Percentiles rank a stretch among this genome's conserved stretches.
phyloP scores from a whole-genome alignment of 371 early-diverging fungal genomes.

The Actinomucor elegans region DNA sequence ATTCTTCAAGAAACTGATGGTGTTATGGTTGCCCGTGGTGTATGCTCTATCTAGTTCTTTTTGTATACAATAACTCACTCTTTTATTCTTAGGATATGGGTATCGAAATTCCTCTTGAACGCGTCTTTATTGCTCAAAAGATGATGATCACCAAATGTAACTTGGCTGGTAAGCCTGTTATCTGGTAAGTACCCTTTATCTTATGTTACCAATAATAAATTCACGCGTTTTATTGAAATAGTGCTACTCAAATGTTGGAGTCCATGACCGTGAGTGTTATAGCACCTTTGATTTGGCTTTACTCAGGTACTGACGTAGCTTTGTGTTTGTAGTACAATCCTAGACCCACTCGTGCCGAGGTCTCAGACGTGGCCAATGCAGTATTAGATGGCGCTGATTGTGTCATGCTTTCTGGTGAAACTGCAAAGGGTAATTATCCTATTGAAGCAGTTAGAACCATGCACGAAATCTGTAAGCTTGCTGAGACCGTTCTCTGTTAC shows the following conservation, averaged over 20 bases:
- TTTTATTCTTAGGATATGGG: slow-evolving; percentile 77
- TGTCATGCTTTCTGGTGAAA: slow-evolving; percentile 99
- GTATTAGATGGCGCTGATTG: slow-evolving; percentile 96
- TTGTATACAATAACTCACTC: too few species aligned
- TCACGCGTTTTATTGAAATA: slow-evolving; percentile 4
- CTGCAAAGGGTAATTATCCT: slow-evolving; percentile 91
- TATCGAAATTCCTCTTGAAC: slow-evolving; percentile 93
- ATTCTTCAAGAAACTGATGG: slow-evolving; percentile 95
- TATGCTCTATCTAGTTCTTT: slow-evolving; percentile 21
- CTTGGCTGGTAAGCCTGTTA: slow-evolving; percentile 93
- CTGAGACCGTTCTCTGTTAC: slow-evolving; percentile 79
- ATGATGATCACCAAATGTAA: slow-evolving; percentile 96
- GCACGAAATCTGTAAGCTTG: slow-evolving; percentile 73
- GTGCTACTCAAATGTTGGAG: slow-evolving; percentile 99
- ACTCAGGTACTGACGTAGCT: slow-evolving; percentile 5
- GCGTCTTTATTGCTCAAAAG: slow-evolving; percentile 95
- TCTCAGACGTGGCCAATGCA: slow-evolving; percentile 98
- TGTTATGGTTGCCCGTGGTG: slow-evolving; percentile 98
- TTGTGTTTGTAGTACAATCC: slow-evolving; percentile 67
- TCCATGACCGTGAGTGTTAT: slow-evolving; percentile 83
- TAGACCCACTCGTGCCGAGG: slow-evolving; percentile 98
- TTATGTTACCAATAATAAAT: neutral
- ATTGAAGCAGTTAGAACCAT: slow-evolving; percentile 76
- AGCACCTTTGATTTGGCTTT: neutral
- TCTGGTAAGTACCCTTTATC: slow-evolving; percentile 63